Base-by-base conservation (phyloP, 208 protist species). In the Histomonas meleagridis region DNA sequence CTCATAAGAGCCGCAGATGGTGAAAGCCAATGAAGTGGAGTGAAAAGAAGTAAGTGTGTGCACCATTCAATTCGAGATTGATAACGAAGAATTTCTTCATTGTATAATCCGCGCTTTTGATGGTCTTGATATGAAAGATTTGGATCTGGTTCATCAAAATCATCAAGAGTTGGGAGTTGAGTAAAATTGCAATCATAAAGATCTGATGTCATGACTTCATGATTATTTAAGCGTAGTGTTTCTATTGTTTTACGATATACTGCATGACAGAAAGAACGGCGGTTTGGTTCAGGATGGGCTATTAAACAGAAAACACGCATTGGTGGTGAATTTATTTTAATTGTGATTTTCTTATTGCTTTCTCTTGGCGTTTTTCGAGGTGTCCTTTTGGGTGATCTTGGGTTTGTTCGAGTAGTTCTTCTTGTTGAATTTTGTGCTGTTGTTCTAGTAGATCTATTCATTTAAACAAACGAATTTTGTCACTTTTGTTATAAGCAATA, bases 1-100 rank as follows among this genome's bases (percentile, higher is more conserved):
- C 76, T 46, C 76, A 86, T 86, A 18, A 86, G 46, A 18, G 76
- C 76, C 7, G 76, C 40, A 38, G 46, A 51, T 10, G 76, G 76
- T 26, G 76, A 86, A 55, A 86, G 76, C 76, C 76, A 86, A 46
- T 86, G 46, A 28, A 86, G 40, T 0, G 76, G 76, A 32, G 76
- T 86, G 26, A 86, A 86, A 55, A 86, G 76, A 43, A 86, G 51
- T 3, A 86, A n/a, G 26, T 86, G 76, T 51, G 76, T 86, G 76
- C 76, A 86, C 76, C 76, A 86, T 86, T 86, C 76, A 2, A 86
- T 49, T 1, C 46, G 23, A 26, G 40, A 51, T 55, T 86, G 76
- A 48, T 46, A 86, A 38, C 76, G 23, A 9, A 86, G 46, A 53
- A 86, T 86, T 55, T 86, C 76, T 86, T 86, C 76, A 32, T 86